Evolutionary conservation across 352 stramenopile species (phyloP), one percentile per base, ranked within the genome.

Genomic region (Elongisporangium senticosum): DNA sequence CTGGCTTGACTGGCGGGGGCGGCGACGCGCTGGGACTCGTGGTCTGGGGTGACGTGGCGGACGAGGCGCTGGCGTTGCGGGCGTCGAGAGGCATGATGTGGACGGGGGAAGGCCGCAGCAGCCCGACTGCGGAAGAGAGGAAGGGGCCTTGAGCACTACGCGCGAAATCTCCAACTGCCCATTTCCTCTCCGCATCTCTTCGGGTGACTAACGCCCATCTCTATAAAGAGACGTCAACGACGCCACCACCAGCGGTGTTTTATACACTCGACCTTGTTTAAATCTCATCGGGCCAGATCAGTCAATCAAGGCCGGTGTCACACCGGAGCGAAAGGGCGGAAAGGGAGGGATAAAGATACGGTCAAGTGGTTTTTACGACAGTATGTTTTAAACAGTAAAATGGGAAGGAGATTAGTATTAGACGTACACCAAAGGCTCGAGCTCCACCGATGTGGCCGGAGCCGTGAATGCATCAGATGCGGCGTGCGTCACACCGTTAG

Each of bases 21-120:
- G 61, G 62, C 55, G 63, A 63, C 66, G 68, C 63, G 57, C 49
- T 51, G 55, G 33, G 28, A 54, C n/a, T 24, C 26, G 17, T 40
- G 37, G 40, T 17, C 43, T 51, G 51, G 48, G 33, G 56, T 55
- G 51, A 39, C 19, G 33, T 17, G 53, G 8, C 10, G 33, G 17
- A 26, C 23, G 17, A 28, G 26, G 24, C 54, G 37, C 39, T 24
- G 39, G 43, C 23, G 54, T 20, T 51, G 22, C 19, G 8, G 33
- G 33, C 33, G 33, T 43, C 33, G 33, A 43, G 33, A 15, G 33
- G 33, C 33, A 43, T 43, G 33, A 43, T 43, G 33, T 43, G 33
- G 33, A 43, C 33, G 33, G 11, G 33, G 33, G 33, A 43, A 43
- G 33, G 33, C 33, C 33, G 33, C 33, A 43, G 33, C 33, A 43